phyloP scores from a whole-genome alignment of 768 basidiomycete species.

The Cystofilobasidium ferigula region DNA sequence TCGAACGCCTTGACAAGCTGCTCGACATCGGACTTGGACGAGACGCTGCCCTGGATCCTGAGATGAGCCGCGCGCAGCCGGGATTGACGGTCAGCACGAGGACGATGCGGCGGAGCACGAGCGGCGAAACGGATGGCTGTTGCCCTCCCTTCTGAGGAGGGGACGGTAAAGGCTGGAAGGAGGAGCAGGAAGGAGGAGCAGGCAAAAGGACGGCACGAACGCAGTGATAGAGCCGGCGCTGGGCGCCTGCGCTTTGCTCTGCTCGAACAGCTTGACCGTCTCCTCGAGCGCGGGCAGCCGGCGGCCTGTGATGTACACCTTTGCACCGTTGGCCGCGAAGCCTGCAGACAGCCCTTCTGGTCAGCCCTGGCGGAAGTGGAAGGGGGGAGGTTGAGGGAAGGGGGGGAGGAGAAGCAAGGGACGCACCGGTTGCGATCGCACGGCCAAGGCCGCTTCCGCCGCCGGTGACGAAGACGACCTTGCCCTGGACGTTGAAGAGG shows the following conservation, averaged over 20 bases:
- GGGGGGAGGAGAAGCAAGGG: background rate
- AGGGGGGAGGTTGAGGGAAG: background rate
- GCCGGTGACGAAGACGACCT: slow-evolving; percentile 23
- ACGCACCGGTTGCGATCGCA: slow-evolving; percentile 4
- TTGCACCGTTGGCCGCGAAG: slow-evolving; percentile 23
- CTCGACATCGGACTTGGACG: slow-evolving; percentile 12
- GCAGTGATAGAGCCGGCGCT: background rate
- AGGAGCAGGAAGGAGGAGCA: background rate
- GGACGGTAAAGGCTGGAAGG: background rate
- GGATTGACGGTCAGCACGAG: no score
- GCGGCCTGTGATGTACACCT: slow-evolving; percentile 23
- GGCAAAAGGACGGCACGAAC: background rate
- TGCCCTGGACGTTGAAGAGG: slow-evolving; percentile 2
- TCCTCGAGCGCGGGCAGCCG: slow-evolving; percentile 7
- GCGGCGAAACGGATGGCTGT: no score
- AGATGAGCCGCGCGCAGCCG: no score
- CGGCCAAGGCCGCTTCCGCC: slow-evolving; percentile 21
- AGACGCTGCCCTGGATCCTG: slow-evolving; percentile 18
- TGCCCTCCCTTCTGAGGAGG: no score
- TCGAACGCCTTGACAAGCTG: slow-evolving; percentile 2
- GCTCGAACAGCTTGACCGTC: slow-evolving; percentile 1
- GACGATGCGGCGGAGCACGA: background rate
- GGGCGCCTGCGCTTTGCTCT: slow-evolving; percentile 4
- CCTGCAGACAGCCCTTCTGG: background rate
- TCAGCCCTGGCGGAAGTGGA: no score